Conservation (phyloP, 768 basidiomycete genomes). For the Podaxis sp. region DNA sequence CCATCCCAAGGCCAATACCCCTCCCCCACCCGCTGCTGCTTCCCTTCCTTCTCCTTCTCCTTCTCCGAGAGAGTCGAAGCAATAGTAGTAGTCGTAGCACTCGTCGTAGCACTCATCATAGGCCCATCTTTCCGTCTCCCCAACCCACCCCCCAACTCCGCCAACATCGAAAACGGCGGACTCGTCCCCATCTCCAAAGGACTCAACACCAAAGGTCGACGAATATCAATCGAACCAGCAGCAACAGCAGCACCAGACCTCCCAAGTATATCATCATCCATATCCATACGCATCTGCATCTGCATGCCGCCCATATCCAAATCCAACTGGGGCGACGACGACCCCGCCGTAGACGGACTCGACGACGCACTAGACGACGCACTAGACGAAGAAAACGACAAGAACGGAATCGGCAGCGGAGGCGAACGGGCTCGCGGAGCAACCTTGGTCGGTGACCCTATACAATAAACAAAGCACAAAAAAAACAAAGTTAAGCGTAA, state of each 20-base stretch:
- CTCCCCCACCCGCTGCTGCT: no score
- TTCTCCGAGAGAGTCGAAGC: neutral
- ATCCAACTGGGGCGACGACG: neutral
- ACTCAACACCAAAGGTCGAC: constrained; percentile 4
- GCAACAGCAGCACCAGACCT: no score
- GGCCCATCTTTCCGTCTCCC: neutral
- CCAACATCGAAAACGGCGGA: constrained; percentile 27
- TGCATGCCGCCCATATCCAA: no score
- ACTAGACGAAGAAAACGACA: neutral
- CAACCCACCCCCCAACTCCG: constrained; percentile 8
- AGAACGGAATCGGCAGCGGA: neutral
- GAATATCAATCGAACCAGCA: constrained; percentile 6
- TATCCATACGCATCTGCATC: no score
- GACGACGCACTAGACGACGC: neutral
- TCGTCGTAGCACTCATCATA: no score
- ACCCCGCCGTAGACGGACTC: neutral
- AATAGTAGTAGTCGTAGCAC: neutral
- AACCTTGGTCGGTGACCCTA: neutral
- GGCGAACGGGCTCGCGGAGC: neutral
- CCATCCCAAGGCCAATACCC: constrained; percentile 20
- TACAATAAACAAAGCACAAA: no score
- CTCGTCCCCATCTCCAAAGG: constrained; percentile 23
- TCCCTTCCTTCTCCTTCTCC: neutral
- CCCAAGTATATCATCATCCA: no score
- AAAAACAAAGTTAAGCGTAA: neutral